phyloP scores from a whole-genome alignment of 139 green algal genomes.

The Coelastrella sp. region DNA sequence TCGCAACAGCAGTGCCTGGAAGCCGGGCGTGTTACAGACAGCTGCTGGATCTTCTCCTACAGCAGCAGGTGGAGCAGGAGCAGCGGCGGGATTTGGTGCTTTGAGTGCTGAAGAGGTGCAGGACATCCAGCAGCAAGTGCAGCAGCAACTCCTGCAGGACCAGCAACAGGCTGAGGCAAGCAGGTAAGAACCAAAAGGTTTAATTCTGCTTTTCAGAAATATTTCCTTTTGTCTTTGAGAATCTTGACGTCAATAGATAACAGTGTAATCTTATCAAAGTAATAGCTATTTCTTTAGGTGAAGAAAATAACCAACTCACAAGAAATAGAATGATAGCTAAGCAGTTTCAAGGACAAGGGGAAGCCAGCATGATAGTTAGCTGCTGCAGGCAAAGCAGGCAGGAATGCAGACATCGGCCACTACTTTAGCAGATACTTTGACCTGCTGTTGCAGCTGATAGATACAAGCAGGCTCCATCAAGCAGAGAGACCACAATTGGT shows the following conservation, averaged over 20 bases:
- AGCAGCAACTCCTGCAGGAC: constrained; percentile 22
- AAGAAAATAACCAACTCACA: not conserved
- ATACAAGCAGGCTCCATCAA: not conserved
- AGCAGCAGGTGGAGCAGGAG: not conserved
- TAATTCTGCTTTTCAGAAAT: no score
- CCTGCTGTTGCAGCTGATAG: not conserved
- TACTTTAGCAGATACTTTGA: not conserved
- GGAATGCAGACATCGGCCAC: no score
- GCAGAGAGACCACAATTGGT: no score
- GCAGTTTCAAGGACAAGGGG: not conserved
- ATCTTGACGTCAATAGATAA: no score
- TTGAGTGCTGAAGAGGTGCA: constrained; percentile 20
- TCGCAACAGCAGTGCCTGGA: not conserved
- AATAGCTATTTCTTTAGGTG: no score
- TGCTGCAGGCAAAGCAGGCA: no score
- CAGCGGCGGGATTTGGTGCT: not conserved
- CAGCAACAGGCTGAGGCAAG: not conserved
- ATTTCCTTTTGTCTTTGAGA: no score
- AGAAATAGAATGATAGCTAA: not conserved
- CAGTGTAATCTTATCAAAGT: no score
- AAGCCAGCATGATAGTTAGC: no score
- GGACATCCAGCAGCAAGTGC: not conserved
- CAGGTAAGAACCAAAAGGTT: no score
- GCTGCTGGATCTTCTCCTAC: not conserved
- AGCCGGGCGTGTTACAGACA: not conserved